Evolutionary conservation across 225 moss, liverwort and hornwort genomes (phyloP), one percentile per base, ranked within the genome.

Genomic region (Lunularia cruciata): DNA sequence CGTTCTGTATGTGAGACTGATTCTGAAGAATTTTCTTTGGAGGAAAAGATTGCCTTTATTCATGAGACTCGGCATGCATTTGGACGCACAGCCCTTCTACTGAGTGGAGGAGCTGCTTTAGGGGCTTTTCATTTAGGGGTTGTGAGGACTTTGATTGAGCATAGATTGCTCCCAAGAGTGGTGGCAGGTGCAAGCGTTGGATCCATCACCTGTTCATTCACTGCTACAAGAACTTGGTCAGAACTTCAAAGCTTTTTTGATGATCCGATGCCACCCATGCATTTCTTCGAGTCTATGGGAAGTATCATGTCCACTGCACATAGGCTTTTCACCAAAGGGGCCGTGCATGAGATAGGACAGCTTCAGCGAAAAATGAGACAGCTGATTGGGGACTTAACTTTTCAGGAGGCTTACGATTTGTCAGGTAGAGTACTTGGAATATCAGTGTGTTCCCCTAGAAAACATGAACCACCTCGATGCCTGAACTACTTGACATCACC

Each of bases 401-500:
- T 99, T 46, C 98, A 99, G 77, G 98, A 99, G 81, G 98, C 98
- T 3, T 99, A 99, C 57, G 93, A 99, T 76, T 76, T 99, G 13
- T 99, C 98, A 9, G 98, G 93, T 7, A 85, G 98, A 14, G 98
- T 99, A 39, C 88, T 99, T 42, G 98, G 93, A 59, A 91, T 99
- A 38, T 93, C 98, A 31, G 93, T 99, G 13, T 91, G 91, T 69
- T 99, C 98, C 43, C 93, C 93, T 47, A 85, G 98, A 27, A 81
- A 84, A 72, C 91, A 86, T 55, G 98, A 99, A 77, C 98, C 98
- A 33, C 91, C 98, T 31, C 65, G 98, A 60, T 91, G 91, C 68
- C 75, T 99, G 77, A 99, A 93, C 63, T 99, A 99, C 72, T 79
- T 99, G 31, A 99, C 93, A 35, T 93, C 98, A n/a, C 98, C 98